phyloP scores from a whole-genome alignment of 352 stramenopile species.

The Globisporangium nodosum region DNA sequence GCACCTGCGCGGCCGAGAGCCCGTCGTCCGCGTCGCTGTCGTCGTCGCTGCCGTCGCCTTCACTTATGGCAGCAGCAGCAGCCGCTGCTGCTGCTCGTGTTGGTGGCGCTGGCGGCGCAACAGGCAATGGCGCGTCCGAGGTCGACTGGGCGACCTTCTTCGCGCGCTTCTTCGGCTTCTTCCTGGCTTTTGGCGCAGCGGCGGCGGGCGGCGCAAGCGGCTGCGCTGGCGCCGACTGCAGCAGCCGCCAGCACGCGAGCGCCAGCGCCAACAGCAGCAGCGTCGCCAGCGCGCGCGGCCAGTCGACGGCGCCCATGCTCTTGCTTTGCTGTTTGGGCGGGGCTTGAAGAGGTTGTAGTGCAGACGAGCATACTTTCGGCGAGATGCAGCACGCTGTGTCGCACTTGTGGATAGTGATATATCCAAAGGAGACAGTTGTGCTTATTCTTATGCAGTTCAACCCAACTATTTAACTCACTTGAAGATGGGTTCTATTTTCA shows the following conservation, averaged over 20 bases:
- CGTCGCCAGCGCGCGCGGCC: constrained; percentile 31
- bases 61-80: not conserved
- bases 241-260: constrained; percentile 30
- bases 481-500: no score
- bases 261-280: constrained; percentile 36
- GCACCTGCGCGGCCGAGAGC: constrained; percentile 49
- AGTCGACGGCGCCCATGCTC: not conserved
- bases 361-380: no score
- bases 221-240: constrained; percentile 11
- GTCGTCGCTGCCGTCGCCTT: constrained; percentile 31
- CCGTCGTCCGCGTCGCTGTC: constrained; percentile 51
- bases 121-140: not conserved
- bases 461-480: no score
- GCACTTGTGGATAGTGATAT: no score
- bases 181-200: constrained; percentile 22
- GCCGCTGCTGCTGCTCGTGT: constrained; percentile 2
- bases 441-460: no score
- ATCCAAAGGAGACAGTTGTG: no score
- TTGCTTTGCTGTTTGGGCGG: not conserved
- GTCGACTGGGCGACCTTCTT: constrained; percentile 22
- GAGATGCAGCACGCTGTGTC: no score
- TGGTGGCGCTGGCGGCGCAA: not conserved
- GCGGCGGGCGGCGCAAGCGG: not conserved
- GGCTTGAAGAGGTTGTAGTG: no score
- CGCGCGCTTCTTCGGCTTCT: constrained; percentile 41